Base-by-base conservation (phyloP, 805 yeast species). In the Komagataella phaffii region DNA sequence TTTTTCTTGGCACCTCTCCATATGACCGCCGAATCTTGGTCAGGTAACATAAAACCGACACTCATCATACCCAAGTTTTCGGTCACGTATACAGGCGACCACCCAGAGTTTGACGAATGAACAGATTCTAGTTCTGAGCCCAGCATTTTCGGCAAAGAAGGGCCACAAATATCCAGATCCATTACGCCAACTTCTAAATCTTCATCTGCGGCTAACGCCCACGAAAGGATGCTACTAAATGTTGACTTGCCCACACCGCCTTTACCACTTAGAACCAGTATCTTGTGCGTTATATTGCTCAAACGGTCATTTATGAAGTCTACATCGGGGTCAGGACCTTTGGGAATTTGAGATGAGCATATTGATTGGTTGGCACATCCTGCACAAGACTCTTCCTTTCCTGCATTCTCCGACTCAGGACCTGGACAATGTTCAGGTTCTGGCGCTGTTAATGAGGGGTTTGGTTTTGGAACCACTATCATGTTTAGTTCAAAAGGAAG, bases 341-440 rank as follows among this genome's bases (percentile, higher is more conserved):
- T 85, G 7, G 93, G 93, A 10, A 89, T 72, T 24, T 73, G 75
- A 2, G 95, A 79, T 50, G 88, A 84, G 68, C 99, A 93, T 3
- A 91, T 85, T 47, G 75, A 80, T 66, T 93, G 89, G 67, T 93
- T 93, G 14, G 97, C 95, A 70, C 99, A 93, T 8, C 97, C 96
- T 7, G 71, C 76, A 63, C 99, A 93, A 10, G 98, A 96, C 61
- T 88, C 96, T 2, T 88, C 90, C 59, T 85, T 80, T 6, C 99
- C 99, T 2, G 99, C 99, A 51, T 70, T 67, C 58, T 89, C 97
- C 2, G 95, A 84, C 62, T 91, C 96, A 1, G 98, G 96, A 1
- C 99, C 99, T 0, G 99, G 99, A 70, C 99, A 93, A 66, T 93
- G 98, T 62, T 89, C 97, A 1, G 99, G 98, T 61, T 85, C 95